Conservation (phyloP, 352 stramenopile species). For the Pythium chondricola region DNA sequence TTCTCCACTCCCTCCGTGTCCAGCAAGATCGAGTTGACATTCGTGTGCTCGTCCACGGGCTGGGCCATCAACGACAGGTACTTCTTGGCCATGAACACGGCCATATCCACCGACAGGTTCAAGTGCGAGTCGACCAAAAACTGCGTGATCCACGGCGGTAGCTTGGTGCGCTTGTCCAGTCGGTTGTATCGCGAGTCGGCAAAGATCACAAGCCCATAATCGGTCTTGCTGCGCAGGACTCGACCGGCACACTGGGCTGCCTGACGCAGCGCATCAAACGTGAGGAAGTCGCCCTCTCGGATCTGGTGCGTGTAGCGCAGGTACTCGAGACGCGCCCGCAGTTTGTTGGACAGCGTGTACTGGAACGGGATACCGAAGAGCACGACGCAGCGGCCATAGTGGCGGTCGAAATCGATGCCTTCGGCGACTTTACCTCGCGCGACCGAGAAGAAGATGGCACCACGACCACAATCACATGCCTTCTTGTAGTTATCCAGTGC, state of each 20-base stretch:
- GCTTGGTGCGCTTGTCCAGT: conserved; percentile 96
- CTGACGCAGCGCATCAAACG: conserved; percentile 98
- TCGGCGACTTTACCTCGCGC: conserved; percentile 98
- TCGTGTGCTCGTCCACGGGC: conserved; percentile 85
- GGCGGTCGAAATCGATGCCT: conserved; percentile 99
- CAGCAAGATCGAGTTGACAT: conserved; percentile 92
- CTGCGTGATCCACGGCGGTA: conserved; percentile 98
- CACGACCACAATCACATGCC: conserved; percentile 93
- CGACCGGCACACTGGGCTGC: conserved; percentile 96
- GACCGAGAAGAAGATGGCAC: conserved; percentile 98
- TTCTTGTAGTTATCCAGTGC: conserved; percentile 98
- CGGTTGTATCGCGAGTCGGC: conserved; percentile 98
- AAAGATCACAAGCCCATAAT: conserved; percentile 99
- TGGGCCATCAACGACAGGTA: conserved; percentile 97
- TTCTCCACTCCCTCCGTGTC: conserved; percentile 86
- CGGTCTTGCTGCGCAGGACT: conserved; percentile 97
- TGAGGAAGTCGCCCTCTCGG: conserved; percentile 95
- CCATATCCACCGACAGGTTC: conserved; percentile 96
- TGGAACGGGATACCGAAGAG: conserved; percentile 99
- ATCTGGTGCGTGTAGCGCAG: conserved; percentile 92
- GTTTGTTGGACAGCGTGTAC: conserved; percentile 93
- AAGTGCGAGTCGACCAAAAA: conserved; percentile 94
- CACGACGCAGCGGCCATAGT: conserved; percentile 97
- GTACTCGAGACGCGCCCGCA: conserved; percentile 95
- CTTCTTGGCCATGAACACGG: conserved; percentile 92